Conservation (phyloP, 176 grass and related monocot genomes). For the Zea luxurians region DNA sequence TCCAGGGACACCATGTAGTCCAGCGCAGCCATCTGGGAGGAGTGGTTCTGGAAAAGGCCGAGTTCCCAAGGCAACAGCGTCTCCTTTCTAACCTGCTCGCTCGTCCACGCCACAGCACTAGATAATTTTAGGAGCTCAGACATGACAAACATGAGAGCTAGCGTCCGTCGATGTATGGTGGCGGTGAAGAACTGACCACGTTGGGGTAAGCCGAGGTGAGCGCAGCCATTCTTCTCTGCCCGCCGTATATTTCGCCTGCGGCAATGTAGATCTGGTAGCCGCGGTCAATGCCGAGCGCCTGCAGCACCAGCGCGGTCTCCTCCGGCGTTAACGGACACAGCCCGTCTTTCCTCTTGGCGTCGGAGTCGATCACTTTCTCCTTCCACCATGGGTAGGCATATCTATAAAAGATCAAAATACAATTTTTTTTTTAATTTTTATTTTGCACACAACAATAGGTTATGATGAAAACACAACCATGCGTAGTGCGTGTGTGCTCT, state of each 20-base stretch:
- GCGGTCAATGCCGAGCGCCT: constrained; percentile 68
- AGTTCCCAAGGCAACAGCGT: constrained; percentile 66
- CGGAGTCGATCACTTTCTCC: constrained; percentile 90
- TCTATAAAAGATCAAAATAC: too few relatives aligned
- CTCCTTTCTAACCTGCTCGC: constrained; percentile 83
- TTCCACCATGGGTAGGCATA: constrained; percentile 96
- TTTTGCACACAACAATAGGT: neutral
- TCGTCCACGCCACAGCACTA: neutral
- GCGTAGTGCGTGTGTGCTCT: too few relatives aligned
- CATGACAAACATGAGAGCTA: too few relatives aligned
- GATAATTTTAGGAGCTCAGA: constrained; percentile 15
- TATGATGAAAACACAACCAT: neutral
- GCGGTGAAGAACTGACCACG: constrained; percentile 54
- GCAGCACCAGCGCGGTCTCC: constrained; percentile 78
- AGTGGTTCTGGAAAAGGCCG: constrained; percentile 85
- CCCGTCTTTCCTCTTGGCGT: constrained; percentile 75
- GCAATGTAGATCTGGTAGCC: constrained; percentile 85
- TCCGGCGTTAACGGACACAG: constrained; percentile 89
- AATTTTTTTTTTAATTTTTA: constrained; percentile 8
- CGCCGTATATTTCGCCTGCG: constrained; percentile 95
- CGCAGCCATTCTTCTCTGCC: constrained; percentile 74
- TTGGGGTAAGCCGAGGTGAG: constrained; percentile 74
- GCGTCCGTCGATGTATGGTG: too few relatives aligned
- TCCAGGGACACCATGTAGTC: constrained; percentile 95
- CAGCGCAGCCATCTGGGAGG: constrained; percentile 95